Conservation (phyloP, 140 eudicot species). For the Anethum foeniculum region DNA sequence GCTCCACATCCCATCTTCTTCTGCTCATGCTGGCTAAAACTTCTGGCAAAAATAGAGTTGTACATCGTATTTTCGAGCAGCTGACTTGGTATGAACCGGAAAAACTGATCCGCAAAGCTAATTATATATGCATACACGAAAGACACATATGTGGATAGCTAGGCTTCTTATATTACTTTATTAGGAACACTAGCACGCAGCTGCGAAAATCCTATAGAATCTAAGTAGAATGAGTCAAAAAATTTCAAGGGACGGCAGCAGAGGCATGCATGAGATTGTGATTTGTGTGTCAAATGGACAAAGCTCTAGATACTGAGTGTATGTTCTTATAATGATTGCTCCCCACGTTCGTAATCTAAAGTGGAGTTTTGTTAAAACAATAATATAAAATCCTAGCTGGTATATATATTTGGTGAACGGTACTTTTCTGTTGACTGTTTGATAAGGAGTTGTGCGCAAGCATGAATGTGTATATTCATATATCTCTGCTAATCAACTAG, state of each 20-base stretch:
- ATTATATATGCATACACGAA: background rate
- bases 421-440: constrained; percentile 6
- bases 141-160: background rate
- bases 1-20: constrained; percentile 42
- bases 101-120: background rate
- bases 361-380: background rate
- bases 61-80: constrained; percentile 26
- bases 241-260: constrained; percentile 11
- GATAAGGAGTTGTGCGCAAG: background rate
- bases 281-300: constrained; percentile 1
- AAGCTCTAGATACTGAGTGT: background rate
- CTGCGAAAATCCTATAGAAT: background rate
- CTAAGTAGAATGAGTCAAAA: background rate
- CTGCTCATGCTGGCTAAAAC: constrained; percentile 50
- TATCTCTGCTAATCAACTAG: no score
- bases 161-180: background rate
- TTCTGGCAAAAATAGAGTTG: constrained; percentile 47
- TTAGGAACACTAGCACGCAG: background rate
- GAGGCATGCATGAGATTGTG: background rate
- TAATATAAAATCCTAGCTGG: background rate
- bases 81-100: background rate
- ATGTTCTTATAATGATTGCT: constrained; percentile 12
- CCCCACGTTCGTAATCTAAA: constrained; percentile 10
- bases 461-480: background rate
- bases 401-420: background rate